A percentile compares a stretch with the other conserved stretches of the same genome.
Conservation (phyloP, 176 grass and related monocot genomes). For the Melocanna baccifera region DNA sequence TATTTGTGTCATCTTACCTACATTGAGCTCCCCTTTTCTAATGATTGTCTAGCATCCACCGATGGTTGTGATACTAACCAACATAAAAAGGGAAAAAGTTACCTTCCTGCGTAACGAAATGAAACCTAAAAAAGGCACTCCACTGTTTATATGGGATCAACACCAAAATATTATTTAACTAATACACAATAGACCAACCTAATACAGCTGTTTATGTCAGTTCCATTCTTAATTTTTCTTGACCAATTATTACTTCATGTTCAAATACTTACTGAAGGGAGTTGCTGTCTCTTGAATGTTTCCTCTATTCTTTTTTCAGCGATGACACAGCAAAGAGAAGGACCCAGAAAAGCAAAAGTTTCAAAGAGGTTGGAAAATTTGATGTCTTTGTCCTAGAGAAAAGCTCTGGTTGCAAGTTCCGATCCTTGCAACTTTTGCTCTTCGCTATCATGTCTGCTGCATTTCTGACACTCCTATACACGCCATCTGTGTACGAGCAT, state of each 20-base stretch:
- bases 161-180: not conserved
- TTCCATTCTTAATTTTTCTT: not conserved
- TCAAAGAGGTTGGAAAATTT: constrained; percentile 77
- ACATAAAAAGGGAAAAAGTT: not conserved
- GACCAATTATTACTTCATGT: not conserved
- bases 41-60: not conserved
- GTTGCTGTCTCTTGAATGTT: constrained; percentile 19
- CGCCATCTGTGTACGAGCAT: constrained; percentile 68
- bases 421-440: constrained; percentile 66
- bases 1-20: not conserved
- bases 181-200: not conserved
- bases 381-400: constrained; percentile 68
- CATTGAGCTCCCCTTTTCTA: not conserved
- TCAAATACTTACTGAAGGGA: not conserved
- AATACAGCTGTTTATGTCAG: not conserved
- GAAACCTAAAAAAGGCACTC: not conserved
- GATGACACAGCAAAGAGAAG: constrained; percentile 72
- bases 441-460: constrained; percentile 80
- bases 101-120: not conserved
- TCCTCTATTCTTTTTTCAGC: constrained; percentile 38
- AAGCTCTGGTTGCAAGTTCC: constrained; percentile 72
- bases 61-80: not conserved
- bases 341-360: constrained; percentile 67
- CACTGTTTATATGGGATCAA: not conserved
- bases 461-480: constrained; percentile 74